Conservation (phyloP, 257 asterid genomes). For the Solanum paucissectum region DNA sequence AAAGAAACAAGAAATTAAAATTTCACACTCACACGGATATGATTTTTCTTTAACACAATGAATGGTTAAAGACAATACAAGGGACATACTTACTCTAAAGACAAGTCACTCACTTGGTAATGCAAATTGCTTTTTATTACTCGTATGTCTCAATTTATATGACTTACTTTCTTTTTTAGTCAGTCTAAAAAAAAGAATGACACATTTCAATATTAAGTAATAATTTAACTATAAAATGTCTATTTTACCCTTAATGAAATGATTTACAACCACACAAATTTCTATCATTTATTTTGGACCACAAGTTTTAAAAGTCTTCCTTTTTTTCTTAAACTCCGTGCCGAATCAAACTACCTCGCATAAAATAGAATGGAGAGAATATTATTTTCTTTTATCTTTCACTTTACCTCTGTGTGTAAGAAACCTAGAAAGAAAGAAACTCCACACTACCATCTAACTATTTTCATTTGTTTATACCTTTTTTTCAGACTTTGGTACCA, state of each 20-base stretch:
- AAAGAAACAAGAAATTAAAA: background rate
- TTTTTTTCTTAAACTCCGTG: no score
- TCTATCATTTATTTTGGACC: no score
- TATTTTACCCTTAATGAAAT: no score
- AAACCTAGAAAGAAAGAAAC: background rate
- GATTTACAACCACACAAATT: no score
- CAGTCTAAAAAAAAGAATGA: no score
- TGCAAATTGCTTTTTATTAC: background rate
- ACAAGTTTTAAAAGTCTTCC: rapidly evolving
- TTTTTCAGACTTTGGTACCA: background rate
- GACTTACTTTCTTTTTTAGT: no score
- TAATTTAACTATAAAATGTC: no score
- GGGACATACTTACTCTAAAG: background rate
- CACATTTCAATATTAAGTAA: no score
- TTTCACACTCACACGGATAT: background rate
- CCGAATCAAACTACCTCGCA: no score
- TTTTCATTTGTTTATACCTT: background rate
- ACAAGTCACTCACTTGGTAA: background rate
- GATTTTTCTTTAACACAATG: background rate
- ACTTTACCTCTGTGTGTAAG: background rate
- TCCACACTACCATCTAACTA: background rate
- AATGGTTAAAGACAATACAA: background rate
- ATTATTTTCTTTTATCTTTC: background rate
- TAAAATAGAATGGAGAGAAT: no score
- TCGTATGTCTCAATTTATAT: no score